Evolutionary conservation across 495 filamentous ascomycete species (phyloP).

Genomic region (Astrothelium macrocarpum): DNA sequence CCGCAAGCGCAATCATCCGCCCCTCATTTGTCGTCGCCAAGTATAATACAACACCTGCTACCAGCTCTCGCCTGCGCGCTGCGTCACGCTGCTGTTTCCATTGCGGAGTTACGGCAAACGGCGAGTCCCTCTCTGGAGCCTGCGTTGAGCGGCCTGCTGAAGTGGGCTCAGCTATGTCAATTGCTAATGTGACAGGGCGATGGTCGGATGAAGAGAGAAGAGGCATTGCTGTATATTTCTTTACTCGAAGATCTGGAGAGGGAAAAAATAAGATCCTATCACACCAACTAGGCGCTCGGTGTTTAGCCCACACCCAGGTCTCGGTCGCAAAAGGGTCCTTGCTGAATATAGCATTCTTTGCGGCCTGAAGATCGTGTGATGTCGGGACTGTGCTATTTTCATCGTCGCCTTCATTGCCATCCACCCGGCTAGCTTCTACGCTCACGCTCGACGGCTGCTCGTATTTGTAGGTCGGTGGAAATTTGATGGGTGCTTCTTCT

Average conservation of each 20-base stretch:
- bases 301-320: constrained; percentile 63
- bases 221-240: constrained; percentile 63
- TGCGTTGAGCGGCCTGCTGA: constrained; percentile 20
- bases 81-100: constrained; percentile 41
- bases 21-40: constrained; percentile 54
- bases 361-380: not conserved
- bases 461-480: constrained; percentile 93
- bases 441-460: constrained; percentile 25
- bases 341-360: not conserved
- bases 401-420: constrained; percentile 22
- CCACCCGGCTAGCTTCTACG: constrained; percentile 29
- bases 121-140: constrained; percentile 32
- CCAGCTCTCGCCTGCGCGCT: constrained; percentile 48
- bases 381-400: not conserved
- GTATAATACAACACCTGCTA: constrained; percentile 49
- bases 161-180: constrained; percentile 44
- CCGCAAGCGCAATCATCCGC: not conserved
- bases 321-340: constrained; percentile 19
- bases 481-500: constrained; percentile 60
- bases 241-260: constrained; percentile 27
- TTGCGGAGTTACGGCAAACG: constrained; percentile 45
- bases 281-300: constrained; percentile 89
- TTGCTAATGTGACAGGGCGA: constrained; percentile 62
- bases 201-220: constrained; percentile 74
- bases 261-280: constrained; percentile 74